Base-by-base conservation (phyloP, 331 rosid genomes). In the Arachis monticola region DNA sequence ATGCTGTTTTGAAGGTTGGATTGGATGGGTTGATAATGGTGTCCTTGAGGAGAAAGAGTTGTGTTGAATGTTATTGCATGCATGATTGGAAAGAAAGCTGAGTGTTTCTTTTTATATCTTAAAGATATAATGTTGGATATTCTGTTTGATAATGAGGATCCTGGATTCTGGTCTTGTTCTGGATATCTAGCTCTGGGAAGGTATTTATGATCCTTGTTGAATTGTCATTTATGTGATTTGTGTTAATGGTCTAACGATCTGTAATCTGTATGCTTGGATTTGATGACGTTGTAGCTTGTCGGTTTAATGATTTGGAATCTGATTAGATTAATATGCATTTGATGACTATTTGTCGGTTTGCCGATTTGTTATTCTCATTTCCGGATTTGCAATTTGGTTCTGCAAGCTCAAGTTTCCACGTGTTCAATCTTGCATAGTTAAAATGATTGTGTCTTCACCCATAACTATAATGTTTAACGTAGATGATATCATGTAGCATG, bases 71-170 rank as follows among this genome's bases (percentile, higher is more conserved):
- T 11, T 10, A 13, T 47, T 69, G 17, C 32, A 67, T 67, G 11
- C 52, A 32, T 45, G 64, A 31, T n/a, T 41, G 60, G 12, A 22
- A 4, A 5, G 59, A 5, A 53, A n/a, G 58, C 41, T 27, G 13
- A 4, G 45, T 32, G 60, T 17, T 31, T 31, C 22, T 17, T 50
- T 69, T n/a, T 12, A 60, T 10, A 38, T 1, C 9, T 41, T 41
- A 9, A 27, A 53, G 65, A 53, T 41, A n/a, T n/a, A 44, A 22
- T 50, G 44, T 51, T 63, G 10, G 14, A 30, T 27, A 61, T 59
- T 68, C 69, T 8, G 4, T 69, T 17, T 51, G 66, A 70, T 53
- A 27, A 13, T 31, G 72, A 78, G 40, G 53, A 31, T 62, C 22
- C 8, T 10, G 12, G 40, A 1, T 35, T 35, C 3, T 2, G 40